These are phyloP conservation scores for Drechslerella stenobrocha DNA, from an alignment of 2,329 filamentous ascomycete genomes.

Conservation along the genomic window DNA sequence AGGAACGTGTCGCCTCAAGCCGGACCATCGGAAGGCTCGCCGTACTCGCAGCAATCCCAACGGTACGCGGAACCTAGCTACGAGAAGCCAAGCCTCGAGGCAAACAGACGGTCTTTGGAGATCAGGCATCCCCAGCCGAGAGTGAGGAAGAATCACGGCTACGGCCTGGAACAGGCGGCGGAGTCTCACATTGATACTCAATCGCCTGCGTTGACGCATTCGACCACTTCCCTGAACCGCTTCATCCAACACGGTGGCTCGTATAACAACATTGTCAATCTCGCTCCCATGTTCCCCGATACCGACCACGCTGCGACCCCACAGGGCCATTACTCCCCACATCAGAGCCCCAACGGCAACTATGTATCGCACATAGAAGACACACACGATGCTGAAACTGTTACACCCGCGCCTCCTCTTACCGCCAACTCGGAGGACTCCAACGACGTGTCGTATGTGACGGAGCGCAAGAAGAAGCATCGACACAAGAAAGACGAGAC, in stretches of 20 bases:
- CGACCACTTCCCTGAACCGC: conserved; percentile 39
- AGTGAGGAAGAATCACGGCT: conserved; percentile 49
- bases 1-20: conserved; percentile 28
- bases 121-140: conserved; percentile 52
- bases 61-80: conserved; percentile 36
- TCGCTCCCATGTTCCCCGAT: conserved; percentile 45
- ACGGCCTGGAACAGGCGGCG: conserved; percentile 50
- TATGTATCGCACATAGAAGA: conserved; percentile 12
- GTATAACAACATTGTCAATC: conserved; percentile 42
- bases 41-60: conserved; percentile 49
- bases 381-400: conserved; percentile 17
- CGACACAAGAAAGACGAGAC: conserved; percentile 44
- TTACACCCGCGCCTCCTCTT: conserved; percentile 14
- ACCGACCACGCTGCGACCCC: conserved; percentile 14
- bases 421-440: conserved; percentile 19
- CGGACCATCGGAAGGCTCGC: conserved; percentile 40
- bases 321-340: conserved; percentile 26
- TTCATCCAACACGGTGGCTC: conserved; percentile 45
- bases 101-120: conserved; percentile 53
- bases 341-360: conserved; percentile 14
- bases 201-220: conserved; percentile 33
- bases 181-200: conserved; percentile 43
- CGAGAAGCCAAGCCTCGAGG: conserved; percentile 53
- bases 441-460: conserved; percentile 30
- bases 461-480: conserved; percentile 40